Base-by-base conservation (phyloP, 768 basidiomycete genomes). In the Pisolithus tinctorius region DNA sequence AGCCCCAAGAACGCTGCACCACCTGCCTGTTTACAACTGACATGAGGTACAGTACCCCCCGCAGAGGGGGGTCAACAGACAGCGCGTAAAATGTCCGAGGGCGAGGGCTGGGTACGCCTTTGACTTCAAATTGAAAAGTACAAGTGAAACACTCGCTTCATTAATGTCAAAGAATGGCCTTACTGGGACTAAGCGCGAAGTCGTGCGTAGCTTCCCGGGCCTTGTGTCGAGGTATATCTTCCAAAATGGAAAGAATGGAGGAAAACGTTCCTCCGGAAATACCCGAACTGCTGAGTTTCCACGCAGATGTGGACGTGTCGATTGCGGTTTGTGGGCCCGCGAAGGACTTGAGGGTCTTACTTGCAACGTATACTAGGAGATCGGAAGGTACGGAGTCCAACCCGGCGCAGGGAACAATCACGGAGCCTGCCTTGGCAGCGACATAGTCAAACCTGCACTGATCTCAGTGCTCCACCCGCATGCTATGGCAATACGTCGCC, bases 351-450 rank as follows among this genome's bases (percentile, higher is more conserved):
- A 93, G 75, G 0, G 82, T 83, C 58, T 79, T 81, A 52, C 84
- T 84, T 16, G 86, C 78, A 44, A 90, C 69, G 67, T 82, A 84
- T 0, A 81, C 78, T 10, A 78, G 67, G 41, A 86, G 63, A 62
- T 34, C 92, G 3, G 84, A 80, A 3, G 88, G 88, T 27, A 90
- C 60, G 1, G 87, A 90, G 63, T 91, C 34, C 34, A 34, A 34
- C 13, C 34, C 34, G 49, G 83, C 87, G 2, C 82, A 74, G 23
- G 89, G 89, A 17, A 96, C 76, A 56, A 97, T 85, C 55, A 89
- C 78, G 5, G 89, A 74, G 41, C 80, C 78, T 2, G 79, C 82
- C 60, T 83, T 80, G 9, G 75, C 80, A 0, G 93, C 93, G 10
- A 74, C 64, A 57, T 79, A 86, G 64, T 93, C 83, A 60, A 80